These are phyloP conservation scores for Plenodomus lindquistii DNA, from an alignment of 2,329 filamentous ascomycete species.

Conservation along the genomic window DNA sequence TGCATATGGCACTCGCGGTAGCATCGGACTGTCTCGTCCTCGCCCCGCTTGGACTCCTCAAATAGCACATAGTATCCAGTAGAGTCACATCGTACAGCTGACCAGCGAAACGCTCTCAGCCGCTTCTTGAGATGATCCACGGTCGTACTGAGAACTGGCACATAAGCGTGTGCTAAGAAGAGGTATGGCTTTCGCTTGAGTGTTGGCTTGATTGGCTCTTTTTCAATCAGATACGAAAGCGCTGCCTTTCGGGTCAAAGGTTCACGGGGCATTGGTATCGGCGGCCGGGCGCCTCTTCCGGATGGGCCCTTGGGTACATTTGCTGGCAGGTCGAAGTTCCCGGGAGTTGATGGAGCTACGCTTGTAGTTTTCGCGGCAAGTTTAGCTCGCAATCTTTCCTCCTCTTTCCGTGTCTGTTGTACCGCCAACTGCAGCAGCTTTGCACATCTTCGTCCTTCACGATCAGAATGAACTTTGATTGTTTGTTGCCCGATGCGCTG, in stretches of 20 bases:
- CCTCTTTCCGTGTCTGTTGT: constrained; percentile 67
- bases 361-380: constrained; percentile 32
- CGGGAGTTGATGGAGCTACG: constrained; percentile 24
- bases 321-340: constrained; percentile 66
- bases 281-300: constrained; percentile 50
- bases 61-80: constrained; percentile 94
- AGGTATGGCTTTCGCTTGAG: constrained; percentile 84
- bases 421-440: constrained; percentile 76
- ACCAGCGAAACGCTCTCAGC: constrained; percentile 79
- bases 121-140: constrained; percentile 89
- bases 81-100: constrained; percentile 80
- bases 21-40: constrained; percentile 80
- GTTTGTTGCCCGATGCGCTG: constrained; percentile 76
- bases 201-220: constrained; percentile 66
- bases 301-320: constrained; percentile 87
- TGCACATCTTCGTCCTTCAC: constrained; percentile 81
- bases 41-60: constrained; percentile 73
- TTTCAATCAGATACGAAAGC: constrained; percentile 61
- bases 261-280: constrained; percentile 43
- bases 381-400: constrained; percentile 50
- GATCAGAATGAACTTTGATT: constrained; percentile 85
- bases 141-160: constrained; percentile 84
- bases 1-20: constrained; percentile 77
- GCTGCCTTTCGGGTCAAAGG: constrained; percentile 51
- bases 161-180: constrained; percentile 82